Percentiles rank a stretch among this genome's conserved stretches.
phyloP scores from a whole-genome alignment of 2,329 filamentous ascomycete genomes.

The Bipolaris gigantea region DNA sequence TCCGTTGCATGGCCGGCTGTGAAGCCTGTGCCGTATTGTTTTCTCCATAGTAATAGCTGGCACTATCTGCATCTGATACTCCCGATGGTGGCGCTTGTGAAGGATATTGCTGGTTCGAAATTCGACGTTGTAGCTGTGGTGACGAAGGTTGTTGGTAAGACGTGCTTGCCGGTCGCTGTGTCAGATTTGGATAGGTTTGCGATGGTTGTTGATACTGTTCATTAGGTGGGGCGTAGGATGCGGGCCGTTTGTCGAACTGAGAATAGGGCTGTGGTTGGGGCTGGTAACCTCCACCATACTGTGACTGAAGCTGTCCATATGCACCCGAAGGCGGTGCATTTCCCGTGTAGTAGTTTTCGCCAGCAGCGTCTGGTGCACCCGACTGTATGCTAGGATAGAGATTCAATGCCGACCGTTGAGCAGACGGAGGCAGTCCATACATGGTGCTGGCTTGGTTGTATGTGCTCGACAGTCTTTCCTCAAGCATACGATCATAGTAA shows the following conservation, averaged over 20 bases:
- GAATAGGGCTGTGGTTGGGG: slow-evolving; percentile 44
- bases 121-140: slow-evolving; percentile 43
- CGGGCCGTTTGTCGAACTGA: slow-evolving; percentile 41
- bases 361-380: slow-evolving; percentile 46
- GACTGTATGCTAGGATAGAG: slow-evolving; percentile 70
- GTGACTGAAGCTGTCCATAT: slow-evolving; percentile 55
- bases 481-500: slow-evolving; percentile 97
- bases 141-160: slow-evolving; percentile 39
- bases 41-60: slow-evolving; percentile 42
- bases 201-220: slow-evolving; percentile 42
- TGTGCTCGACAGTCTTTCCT: slow-evolving; percentile 89
- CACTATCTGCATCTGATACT: slow-evolving; percentile 38
- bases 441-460: slow-evolving; percentile 73
- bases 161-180: slow-evolving; percentile 30
- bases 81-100: slow-evolving; percentile 39
- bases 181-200: slow-evolving; percentile 41
- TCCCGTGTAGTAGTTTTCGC: slow-evolving; percentile 81
- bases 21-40: slow-evolving; percentile 24
- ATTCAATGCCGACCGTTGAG: slow-evolving; percentile 53
- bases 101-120: slow-evolving; percentile 40
- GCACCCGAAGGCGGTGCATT: slow-evolving; percentile 57
- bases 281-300: slow-evolving; percentile 53
- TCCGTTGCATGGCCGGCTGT: slow-evolving; percentile 34
- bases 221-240: slow-evolving; percentile 30
- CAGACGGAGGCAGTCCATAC: slow-evolving; percentile 39